Evolutionary conservation across 1,284 basidiomycete species (phyloP).

Genomic region (Sporisorium exsertum): DNA sequence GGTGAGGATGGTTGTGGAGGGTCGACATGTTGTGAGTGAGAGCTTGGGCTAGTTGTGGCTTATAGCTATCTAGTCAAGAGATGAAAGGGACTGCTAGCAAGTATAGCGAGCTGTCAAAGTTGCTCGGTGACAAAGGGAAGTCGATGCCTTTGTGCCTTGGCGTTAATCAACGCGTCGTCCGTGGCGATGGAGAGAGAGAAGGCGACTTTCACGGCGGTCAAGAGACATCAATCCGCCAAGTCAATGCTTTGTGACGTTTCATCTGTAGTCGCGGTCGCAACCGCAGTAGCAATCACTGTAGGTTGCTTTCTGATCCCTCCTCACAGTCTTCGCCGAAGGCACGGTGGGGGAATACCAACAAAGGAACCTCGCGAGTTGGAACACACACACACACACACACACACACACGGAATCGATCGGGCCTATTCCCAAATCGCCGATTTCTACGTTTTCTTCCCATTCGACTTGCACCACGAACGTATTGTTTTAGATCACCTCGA

Average conservation of each 20-base stretch:
- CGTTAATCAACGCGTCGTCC: conserved; percentile 18
- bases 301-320: not conserved
- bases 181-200: conserved; percentile 11
- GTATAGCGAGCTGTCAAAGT: not conserved
- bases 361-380: not conserved
- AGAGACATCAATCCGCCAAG: too few species aligned
- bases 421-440: not conserved
- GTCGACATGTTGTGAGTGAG: not conserved
- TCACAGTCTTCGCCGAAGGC: not conserved
- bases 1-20: not conserved
- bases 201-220: too few species aligned
- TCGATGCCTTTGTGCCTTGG: conserved; percentile 18
- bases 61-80: not conserved
- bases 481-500: too few species aligned
- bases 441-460: too few species aligned
- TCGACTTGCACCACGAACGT: not conserved
- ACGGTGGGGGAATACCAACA: not conserved
- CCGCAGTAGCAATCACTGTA: not conserved
- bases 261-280: not conserved
- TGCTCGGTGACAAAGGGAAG: conserved; percentile 7
- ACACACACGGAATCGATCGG: not conserved
- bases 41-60: not conserved
- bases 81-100: conserved; percentile 1
- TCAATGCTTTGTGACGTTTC: conserved; percentile 8
- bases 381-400: not conserved